phyloP scores from a whole-genome alignment of 139 green algal species.

The Protoeuglena noctilucae region DNA sequence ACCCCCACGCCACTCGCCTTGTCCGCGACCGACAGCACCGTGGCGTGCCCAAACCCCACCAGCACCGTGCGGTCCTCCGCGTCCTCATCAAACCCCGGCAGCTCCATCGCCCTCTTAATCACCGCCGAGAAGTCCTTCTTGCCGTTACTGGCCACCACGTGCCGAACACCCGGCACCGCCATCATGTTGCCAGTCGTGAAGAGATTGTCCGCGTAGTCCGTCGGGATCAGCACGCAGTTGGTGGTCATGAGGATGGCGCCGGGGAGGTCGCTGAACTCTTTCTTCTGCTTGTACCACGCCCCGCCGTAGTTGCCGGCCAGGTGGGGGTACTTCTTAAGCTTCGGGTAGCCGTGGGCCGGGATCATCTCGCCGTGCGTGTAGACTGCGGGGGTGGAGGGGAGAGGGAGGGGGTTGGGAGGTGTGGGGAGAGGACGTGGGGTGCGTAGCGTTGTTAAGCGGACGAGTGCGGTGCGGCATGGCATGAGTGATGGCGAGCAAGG shows the following conservation, averaged over 20 bases:
- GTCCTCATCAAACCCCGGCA: conserved; percentile 13
- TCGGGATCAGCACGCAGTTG: conserved; percentile 57
- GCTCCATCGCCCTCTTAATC: conserved; percentile 10
- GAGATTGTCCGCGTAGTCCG: conserved; percentile 30
- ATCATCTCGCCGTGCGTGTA: conserved; percentile 71
- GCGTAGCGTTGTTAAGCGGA: too few species aligned
- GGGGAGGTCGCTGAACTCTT: conserved; percentile 39
- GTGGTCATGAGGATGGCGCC: conserved; percentile 47
- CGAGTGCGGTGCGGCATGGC: too few species aligned
- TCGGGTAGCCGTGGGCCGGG: conserved; percentile 51
- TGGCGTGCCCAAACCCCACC: conserved; percentile 19
- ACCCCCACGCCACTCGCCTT: too few species aligned
- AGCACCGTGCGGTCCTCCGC: conserved; percentile 8
- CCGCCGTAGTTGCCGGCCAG: conserved; percentile 18
- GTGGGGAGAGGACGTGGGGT: too few species aligned
- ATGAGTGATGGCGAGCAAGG: too few species aligned
- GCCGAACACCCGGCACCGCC: conserved; percentile 2
- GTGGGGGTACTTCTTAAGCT: conserved; percentile 35
- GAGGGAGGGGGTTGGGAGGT: too few species aligned
- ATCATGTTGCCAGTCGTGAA: conserved; percentile 51
- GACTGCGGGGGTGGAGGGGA: too few species aligned
- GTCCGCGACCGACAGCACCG: conserved; percentile 15
- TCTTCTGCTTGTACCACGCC: conserved; percentile 28
- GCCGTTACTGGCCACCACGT: conserved; percentile 23
- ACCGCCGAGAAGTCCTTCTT: conserved; percentile 17